Evolutionary conservation across 805 yeast genomes (phyloP).

Genomic region (Yarrowia porcina): DNA sequence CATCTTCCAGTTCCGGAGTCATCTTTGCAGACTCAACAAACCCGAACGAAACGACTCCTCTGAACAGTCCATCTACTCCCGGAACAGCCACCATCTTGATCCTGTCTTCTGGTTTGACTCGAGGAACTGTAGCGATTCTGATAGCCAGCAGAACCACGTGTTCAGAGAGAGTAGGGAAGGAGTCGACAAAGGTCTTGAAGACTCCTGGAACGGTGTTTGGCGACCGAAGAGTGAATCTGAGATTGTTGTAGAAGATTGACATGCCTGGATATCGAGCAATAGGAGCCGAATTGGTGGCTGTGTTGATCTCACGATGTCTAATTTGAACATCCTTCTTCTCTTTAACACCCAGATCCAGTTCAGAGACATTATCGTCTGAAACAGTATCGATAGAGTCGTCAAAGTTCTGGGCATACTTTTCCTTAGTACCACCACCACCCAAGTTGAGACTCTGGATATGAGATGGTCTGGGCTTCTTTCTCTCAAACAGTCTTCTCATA

Average conservation of each 20-base stretch:
- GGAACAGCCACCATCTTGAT: conserved; percentile 43
- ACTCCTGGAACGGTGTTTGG: conserved; percentile 49
- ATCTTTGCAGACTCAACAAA: conserved; percentile 37
- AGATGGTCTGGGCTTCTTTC: background rate
- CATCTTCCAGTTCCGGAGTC: conserved; percentile 14
- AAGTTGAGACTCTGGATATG: background rate
- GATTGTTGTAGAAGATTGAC: conserved; percentile 45
- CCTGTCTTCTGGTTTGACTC: conserved; percentile 42
- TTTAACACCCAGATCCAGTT: conserved; percentile 5
- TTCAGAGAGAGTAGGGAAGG: conserved; percentile 45
- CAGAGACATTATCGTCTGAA: background rate
- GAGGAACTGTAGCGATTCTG: conserved; percentile 46
- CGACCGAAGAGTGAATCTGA: conserved; percentile 38
- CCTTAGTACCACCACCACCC: conserved; percentile 10
- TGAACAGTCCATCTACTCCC: conserved; percentile 46
- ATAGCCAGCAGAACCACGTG: conserved; percentile 46
- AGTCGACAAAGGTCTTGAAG: conserved; percentile 41
- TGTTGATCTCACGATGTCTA: conserved; percentile 21
- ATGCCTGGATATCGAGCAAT: conserved; percentile 37
- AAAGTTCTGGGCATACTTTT: background rate
- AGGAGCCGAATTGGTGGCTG: conserved; percentile 22
- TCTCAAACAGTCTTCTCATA: conserved; percentile 4
- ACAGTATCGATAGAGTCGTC: conserved; percentile 12
- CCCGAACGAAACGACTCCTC: conserved; percentile 50
- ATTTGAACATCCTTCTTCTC: background rate